Evolutionary conservation across 495 filamentous ascomycete genomes (phyloP), one percentile per base, ranked within the genome.

Genomic region (Podospora tetraspora): DNA sequence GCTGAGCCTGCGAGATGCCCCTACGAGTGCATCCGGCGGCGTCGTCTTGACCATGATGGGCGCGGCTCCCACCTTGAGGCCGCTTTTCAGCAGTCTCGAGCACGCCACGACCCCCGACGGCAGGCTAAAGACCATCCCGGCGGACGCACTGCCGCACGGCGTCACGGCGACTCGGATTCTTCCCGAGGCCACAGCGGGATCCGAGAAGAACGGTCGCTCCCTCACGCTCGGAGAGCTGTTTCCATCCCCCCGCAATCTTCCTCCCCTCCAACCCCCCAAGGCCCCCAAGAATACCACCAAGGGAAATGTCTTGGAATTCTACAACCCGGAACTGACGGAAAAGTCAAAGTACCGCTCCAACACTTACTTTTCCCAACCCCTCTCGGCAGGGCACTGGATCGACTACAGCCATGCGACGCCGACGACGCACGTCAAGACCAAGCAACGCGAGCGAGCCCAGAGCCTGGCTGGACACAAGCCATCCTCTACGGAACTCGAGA

Each of bases 171-270:
- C 90, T 16, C 87, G 89, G 68, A 84, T 94, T 19, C 74, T 89
- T 63, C 88, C 92, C 9, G 72, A 75, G 10, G 69, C 72, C 21
- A 59, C 72, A 9, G 68, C 73, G 3, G 65, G 75, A 25, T 63
- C 74, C 21, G 81, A 83, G 7, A 83, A 81, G 72, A 77, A 70
- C 27, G 84, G 84, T 57, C 86, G 82, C 56, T 71, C 77, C 0
- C 83, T 84, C 32, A 96, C 92, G 1, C 83, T 97, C 30, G 91
- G 91, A 21, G 91, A 97, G 61, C 78, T 93, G 2, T 97, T 97
- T 78, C 84, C 89, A 7, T 86, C 92, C 23, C 90, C 92, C 8
- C 70, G 88, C 34, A 85, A 80, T 56, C 77, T 94, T 6, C 86
- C 89, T 13, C 83, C 86, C 22, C 75, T 96, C 25, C 87, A 90